A percentile compares a stretch with the other conserved stretches of the same genome.
Conservation (phyloP, 2,329 filamentous ascomycete species). For the Orbilia brochopaga region DNA sequence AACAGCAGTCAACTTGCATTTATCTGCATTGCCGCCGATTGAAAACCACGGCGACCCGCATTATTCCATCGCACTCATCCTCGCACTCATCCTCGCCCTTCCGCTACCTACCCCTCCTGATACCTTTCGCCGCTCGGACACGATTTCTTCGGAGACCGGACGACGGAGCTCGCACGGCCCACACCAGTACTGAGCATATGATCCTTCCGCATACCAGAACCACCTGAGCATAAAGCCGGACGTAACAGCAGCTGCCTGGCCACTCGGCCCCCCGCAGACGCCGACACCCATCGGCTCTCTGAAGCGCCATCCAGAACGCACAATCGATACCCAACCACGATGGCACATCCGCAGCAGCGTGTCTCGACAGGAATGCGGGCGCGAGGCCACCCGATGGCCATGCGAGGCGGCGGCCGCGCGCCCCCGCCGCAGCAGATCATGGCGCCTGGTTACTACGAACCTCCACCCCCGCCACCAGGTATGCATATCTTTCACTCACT, state of each 20-base stretch:
- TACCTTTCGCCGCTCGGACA: no score
- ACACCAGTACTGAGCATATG: no score
- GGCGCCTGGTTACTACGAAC: constrained; percentile 46
- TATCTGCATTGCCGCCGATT: no score
- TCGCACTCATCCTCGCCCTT: no score
- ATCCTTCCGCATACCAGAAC: background rate
- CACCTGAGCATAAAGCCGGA: background rate
- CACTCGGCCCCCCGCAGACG: background rate
- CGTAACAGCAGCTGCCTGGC: no score
- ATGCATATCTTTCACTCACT: constrained; percentile 1
- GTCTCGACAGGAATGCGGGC: constrained; percentile 31
- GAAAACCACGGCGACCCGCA: no score
- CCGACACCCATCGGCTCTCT: background rate
- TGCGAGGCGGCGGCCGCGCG: constrained; percentile 13
- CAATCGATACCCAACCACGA: constrained; percentile 4
- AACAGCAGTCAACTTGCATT: no score
- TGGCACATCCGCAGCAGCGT: constrained; percentile 36
- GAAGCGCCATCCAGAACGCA: background rate
- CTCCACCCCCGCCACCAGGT: constrained; percentile 32
- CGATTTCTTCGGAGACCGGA: no score
- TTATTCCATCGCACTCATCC: no score
- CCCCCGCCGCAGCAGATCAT: constrained; percentile 42
- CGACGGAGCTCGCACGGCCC: no score
- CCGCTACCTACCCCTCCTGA: no score
- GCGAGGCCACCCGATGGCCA: constrained; percentile 20